Evolutionary conservation across 164 flowering plant genomes (phyloP).

Genomic region (Hamamelis virginiana): DNA sequence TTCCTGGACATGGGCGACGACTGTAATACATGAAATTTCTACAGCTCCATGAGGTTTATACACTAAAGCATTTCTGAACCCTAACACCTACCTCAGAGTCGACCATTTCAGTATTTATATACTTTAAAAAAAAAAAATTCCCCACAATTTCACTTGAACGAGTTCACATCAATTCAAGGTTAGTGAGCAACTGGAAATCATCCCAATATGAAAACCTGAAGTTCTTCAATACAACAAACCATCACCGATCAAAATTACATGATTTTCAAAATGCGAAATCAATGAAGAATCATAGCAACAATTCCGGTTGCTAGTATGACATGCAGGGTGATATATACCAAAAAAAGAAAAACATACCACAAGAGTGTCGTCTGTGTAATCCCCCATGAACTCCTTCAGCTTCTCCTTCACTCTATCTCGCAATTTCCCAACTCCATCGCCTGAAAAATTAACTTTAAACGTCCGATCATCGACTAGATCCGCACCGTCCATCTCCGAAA

Average conservation of each 20-base stretch:
- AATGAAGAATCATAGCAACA: neutral
- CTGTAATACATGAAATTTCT: neutral
- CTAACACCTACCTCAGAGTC: no score
- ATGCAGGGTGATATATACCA: neutral
- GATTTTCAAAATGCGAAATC: neutral
- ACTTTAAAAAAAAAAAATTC: neutral
- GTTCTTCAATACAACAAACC: neutral
- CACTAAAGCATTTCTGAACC: no score
- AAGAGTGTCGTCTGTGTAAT: constrained; percentile 89
- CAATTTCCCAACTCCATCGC: constrained; percentile 58
- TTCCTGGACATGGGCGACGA: neutral
- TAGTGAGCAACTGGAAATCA: neutral
- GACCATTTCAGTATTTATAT: no score
- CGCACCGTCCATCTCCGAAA: constrained; percentile 41
- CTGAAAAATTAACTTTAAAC: constrained; percentile 59
- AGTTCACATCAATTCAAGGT: neutral
- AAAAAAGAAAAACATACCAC: constrained; percentile 51
- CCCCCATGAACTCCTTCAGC: constrained; percentile 88
- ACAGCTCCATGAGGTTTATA: neutral
- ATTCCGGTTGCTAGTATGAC: neutral
- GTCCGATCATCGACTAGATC: constrained; percentile 43
- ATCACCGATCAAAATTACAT: neutral
- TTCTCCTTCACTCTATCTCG: constrained; percentile 56
- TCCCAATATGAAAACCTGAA: neutral
- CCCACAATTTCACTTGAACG: neutral